Percentiles rank a stretch among this genome's conserved stretches.
phyloP scores from a whole-genome alignment of 106 monocot species.

The Narthecium ossifragum region DNA sequence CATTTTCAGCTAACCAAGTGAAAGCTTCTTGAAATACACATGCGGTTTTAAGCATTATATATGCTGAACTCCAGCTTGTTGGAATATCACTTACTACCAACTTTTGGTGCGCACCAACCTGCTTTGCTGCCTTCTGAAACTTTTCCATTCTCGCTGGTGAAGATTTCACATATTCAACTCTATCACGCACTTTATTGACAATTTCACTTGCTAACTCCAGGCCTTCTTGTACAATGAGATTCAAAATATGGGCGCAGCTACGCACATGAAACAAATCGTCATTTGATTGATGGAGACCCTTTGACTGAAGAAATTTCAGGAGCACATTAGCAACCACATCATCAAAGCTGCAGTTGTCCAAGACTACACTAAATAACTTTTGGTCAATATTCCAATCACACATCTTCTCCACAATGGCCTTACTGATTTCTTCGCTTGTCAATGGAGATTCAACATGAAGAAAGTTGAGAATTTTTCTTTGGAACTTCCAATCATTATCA shows the following conservation, averaged over 20 bases:
- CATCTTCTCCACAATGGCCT: conserved; percentile 43
- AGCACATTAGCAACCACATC: conserved; percentile 40
- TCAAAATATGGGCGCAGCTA: conserved; percentile 45
- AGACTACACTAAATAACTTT: conserved; percentile 40
- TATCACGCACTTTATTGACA: conserved; percentile 34
- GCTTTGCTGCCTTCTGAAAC: conserved; percentile 44
- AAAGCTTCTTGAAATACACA: conserved; percentile 57
- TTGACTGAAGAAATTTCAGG: conserved; percentile 30
- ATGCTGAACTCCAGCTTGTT: conserved; percentile 55
- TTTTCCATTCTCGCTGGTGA: conserved; percentile 37
- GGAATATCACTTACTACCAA: conserved; percentile 41
- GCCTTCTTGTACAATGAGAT: conserved; percentile 51
- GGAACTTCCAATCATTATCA: conserved; percentile 67
- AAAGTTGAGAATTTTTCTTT: conserved; percentile 58
- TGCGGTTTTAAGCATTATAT: conserved; percentile 59
- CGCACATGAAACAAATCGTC: conserved; percentile 54
- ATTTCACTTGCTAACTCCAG: conserved; percentile 27
- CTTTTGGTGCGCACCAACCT: conserved; percentile 28
- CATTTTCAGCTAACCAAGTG: conserved; percentile 32
- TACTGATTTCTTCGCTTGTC: conserved; percentile 30
- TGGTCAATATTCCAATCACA: conserved; percentile 53
- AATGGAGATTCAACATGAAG: conserved; percentile 34
- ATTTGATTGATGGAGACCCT: conserved; percentile 33
- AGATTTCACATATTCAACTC: conserved; percentile 53
- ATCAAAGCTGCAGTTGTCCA: conserved; percentile 32